Conservation (phyloP, 331 rosid genomes). For the Cydonia oblonga region DNA sequence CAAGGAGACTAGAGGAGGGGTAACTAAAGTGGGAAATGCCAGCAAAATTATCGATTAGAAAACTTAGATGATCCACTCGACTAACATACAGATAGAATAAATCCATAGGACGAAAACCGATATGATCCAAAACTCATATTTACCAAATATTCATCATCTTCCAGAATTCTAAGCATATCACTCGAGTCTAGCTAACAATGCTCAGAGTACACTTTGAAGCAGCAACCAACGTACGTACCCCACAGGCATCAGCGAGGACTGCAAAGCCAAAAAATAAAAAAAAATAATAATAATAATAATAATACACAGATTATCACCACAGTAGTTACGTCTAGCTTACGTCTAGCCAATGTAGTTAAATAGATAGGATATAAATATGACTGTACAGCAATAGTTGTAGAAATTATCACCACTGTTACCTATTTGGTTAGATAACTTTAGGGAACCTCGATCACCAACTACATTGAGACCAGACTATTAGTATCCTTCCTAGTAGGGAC, state of each 20-base stretch:
- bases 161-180: neutral
- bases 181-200: constrained; percentile 6
- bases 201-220: neutral
- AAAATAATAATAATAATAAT: too few relatives aligned
- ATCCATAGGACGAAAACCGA: neutral
- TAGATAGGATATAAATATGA: constrained; percentile 6
- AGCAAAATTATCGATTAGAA: too few relatives aligned
- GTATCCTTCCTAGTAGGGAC: neutral
- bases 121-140: neutral
- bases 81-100: neutral
- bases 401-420: neutral
- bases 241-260: constrained; percentile 48
- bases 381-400: constrained; percentile 23
- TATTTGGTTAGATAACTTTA: neutral
- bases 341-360: neutral
- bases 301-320: neutral
- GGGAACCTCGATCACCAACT: neutral
- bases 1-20: fast-evolving
- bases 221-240: neutral
- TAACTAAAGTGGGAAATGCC: neutral
- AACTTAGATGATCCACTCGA: neutral
- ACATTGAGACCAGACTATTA: too few relatives aligned
- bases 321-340: too few relatives aligned
- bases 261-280: constrained; percentile 5
- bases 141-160: neutral